Evolutionary conservation across 139 green algal species (phyloP).

Genomic region (Desmodesmus armatus): DNA sequence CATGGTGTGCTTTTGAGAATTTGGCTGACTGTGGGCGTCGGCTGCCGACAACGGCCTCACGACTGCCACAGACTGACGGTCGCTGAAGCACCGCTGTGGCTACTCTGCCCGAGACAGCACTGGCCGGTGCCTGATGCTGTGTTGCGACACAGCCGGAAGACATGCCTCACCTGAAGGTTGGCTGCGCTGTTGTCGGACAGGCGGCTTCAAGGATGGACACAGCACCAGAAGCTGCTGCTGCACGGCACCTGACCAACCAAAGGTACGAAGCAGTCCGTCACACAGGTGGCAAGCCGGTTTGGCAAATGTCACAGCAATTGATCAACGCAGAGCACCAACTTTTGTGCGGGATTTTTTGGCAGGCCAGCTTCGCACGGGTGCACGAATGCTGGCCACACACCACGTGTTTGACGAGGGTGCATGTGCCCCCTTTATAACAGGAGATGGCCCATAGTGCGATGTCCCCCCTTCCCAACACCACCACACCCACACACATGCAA

Average conservation of each 20-base stretch:
- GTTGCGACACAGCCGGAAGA: too few relatives aligned
- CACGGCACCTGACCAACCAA: neutral
- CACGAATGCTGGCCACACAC: neutral
- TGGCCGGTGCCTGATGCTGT: too few relatives aligned
- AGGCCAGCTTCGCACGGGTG: neutral
- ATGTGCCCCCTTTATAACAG: too few relatives aligned
- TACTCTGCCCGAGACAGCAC: neutral
- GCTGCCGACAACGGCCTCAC: neutral
- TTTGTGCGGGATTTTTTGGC: neutral
- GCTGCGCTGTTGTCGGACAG: neutral
- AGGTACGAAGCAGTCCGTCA: neutral
- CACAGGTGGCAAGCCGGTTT: neutral
- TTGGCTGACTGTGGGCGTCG: neutral
- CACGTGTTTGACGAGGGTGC: too few relatives aligned
- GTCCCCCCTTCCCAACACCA: neutral
- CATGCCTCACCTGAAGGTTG: neutral
- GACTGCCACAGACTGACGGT: neutral
- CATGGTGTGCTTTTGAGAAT: neutral
- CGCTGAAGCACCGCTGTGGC: neutral
- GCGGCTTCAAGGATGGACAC: neutral
- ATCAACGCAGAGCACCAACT: neutral
- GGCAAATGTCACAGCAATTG: neutral
- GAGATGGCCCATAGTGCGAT: neutral
- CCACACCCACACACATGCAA: neutral
- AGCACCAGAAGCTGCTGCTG: constrained; percentile 20